Evolutionary conservation across 2,329 filamentous ascomycete genomes (phyloP).

Genomic region (Leptographium radiaticola): DNA sequence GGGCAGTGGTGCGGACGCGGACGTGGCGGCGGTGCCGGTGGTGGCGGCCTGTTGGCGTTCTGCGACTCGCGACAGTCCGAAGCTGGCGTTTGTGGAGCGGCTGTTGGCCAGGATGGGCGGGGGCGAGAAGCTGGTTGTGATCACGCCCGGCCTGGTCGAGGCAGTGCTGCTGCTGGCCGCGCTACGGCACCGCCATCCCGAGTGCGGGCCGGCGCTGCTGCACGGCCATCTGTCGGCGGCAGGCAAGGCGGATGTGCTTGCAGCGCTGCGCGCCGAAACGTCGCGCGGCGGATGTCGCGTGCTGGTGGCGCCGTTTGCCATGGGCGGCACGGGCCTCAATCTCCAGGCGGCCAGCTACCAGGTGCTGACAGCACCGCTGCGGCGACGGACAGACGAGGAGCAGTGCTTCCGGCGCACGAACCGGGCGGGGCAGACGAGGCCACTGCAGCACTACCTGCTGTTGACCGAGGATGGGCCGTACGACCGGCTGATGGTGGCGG

Average conservation of each 20-base stretch:
- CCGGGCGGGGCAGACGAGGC: slow-evolving; percentile 4
- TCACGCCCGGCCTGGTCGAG: slow-evolving; percentile 4
- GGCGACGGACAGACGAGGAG: not conserved
- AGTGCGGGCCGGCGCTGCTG: slow-evolving; percentile 2
- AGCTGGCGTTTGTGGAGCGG: slow-evolving; percentile 2
- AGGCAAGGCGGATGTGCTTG: slow-evolving; percentile 1
- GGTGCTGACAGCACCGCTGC: slow-evolving; percentile 5
- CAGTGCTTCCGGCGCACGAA: slow-evolving; percentile 5
- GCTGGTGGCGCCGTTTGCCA: slow-evolving; percentile 2
- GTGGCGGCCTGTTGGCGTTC: not conserved
- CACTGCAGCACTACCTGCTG: slow-evolving; percentile 8
- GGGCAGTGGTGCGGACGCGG: not conserved
- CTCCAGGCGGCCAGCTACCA: slow-evolving; percentile 7
- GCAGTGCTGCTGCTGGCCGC: slow-evolving; percentile 3
- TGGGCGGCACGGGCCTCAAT: slow-evolving; percentile 4
- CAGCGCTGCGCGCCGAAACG: not conserved
- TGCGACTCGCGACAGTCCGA: not conserved
- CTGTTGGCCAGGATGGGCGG: slow-evolving; percentile 2
- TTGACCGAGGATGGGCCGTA: slow-evolving; percentile 6
- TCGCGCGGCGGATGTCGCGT: not conserved
- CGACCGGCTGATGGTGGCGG: slow-evolving; percentile 6
- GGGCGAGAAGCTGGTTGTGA: slow-evolving; percentile 3
- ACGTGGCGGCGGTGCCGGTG: not conserved
- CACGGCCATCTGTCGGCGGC: slow-evolving; percentile 4
- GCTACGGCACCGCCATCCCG: not conserved